Evolutionary conservation across 106 monocot genomes (phyloP), one percentile per base, ranked within the genome.

Genomic region (Xerophyta viscosa): DNA sequence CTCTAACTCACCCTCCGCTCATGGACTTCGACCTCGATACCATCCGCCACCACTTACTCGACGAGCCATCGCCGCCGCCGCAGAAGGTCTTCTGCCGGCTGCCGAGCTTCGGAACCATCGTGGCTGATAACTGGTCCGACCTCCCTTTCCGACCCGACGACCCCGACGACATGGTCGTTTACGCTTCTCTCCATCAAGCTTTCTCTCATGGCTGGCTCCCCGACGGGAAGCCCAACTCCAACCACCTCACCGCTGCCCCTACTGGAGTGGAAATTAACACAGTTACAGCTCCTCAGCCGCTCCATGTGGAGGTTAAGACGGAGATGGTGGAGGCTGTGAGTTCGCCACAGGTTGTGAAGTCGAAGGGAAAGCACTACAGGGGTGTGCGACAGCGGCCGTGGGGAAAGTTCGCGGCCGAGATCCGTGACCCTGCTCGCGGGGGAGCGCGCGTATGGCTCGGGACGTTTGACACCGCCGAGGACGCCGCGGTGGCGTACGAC

Each of bases 81-180:
- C 4, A 20, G 15, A 33, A 10, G 19, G n/a, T 20, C 10, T 80
- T 80, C 58, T 13, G 45, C 53, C 71, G 82, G 48, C 79, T 68
- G 60, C 46, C 71, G 20, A 87, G 71, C 72, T 92, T 92, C 64
- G 75, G 82, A 3, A 70, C 64, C 68, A 67, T 87, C 54, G 61
- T 80, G 27, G 80, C 92, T 25, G 77, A 83, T 10, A 33, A 68
- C 53, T 93, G 79, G 83, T 56, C 58, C 23, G 83, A 83, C 14
- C 69, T 84, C 33, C 93, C 93, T 20, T 81, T 94, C 66, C 77
- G 71, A 26, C 10, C 60, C 24, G 75, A 88, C 64, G 93, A 94
- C 62, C 69, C 88, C 20, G 80, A 94, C 37, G 88, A 94, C 77
- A 94, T 94, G 93, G 62, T 94, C 39, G 37, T 94, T 44, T 77